phyloP scores from a whole-genome alignment of 495 filamentous ascomycete species.

The Penicillium paxilli region DNA sequence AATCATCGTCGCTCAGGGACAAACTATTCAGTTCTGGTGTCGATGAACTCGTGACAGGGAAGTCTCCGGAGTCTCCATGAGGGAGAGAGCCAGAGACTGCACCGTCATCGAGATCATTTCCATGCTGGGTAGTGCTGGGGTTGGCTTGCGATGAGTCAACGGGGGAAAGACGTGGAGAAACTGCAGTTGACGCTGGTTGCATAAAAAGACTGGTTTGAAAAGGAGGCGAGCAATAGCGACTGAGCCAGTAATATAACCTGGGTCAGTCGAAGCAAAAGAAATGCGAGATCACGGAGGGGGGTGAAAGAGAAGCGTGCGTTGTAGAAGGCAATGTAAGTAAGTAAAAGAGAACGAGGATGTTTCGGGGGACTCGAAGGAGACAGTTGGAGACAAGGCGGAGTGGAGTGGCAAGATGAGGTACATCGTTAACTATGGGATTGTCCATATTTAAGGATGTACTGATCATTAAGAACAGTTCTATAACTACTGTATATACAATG shows the following conservation, averaged over 20 bases:
- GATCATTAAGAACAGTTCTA: too few relatives aligned
- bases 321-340: slow-evolving; percentile 9
- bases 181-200: slow-evolving; percentile 75
- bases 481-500: too few relatives aligned
- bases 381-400: too few relatives aligned
- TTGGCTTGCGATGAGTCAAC: slow-evolving; percentile 42
- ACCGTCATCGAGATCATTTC: slow-evolving; percentile 56
- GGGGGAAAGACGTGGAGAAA: slow-evolving; percentile 52
- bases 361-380: too few relatives aligned
- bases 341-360: slow-evolving; percentile 3
- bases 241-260: slow-evolving; percentile 59
- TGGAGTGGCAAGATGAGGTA: too few relatives aligned
- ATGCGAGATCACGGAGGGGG: not conserved
- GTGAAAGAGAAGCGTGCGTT: slow-evolving; percentile 5
- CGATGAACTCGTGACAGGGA: slow-evolving; percentile 22
- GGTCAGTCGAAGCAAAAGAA: slow-evolving; percentile 39
- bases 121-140: slow-evolving; percentile 67
- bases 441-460: too few relatives aligned
- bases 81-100: slow-evolving; percentile 37
- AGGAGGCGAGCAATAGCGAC: slow-evolving; percentile 51
- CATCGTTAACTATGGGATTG: too few relatives aligned
- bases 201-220: slow-evolving; percentile 69
- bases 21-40: slow-evolving; percentile 28
- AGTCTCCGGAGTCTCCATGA: slow-evolving; percentile 30
- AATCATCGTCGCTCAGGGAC: slow-evolving; percentile 31